A percentile compares a stretch with the other conserved stretches of the same genome.
Conservation (phyloP, 768 basidiomycete genomes). For the Strobilomyces echinocephalus region DNA sequence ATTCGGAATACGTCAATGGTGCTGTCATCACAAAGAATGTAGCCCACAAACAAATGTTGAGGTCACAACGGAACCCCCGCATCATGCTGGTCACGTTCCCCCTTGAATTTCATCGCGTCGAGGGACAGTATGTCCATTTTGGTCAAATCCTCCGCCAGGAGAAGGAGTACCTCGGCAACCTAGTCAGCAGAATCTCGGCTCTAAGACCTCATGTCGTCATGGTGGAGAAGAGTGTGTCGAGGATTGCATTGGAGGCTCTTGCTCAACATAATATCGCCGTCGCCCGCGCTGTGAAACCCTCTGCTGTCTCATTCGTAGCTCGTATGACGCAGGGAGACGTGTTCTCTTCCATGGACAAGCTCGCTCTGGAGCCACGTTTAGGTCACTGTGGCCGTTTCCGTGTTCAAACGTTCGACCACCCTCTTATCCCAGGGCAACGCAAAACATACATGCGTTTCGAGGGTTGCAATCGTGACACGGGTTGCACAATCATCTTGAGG, state of each 20-base stretch:
- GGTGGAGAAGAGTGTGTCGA: slow-evolving; percentile 86
- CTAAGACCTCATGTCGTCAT: slow-evolving; percentile 89
- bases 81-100: slow-evolving; percentile 97
- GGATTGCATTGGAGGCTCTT: slow-evolving; percentile 84
- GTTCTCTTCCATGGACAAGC: slow-evolving; percentile 91
- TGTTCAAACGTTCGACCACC: slow-evolving; percentile 92
- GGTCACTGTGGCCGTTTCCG: slow-evolving; percentile 84
- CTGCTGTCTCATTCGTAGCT: slow-evolving; percentile 83
- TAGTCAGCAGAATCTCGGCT: slow-evolving; percentile 86
- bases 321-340: slow-evolving; percentile 93
- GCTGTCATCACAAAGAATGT: slow-evolving; percentile 98
- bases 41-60: slow-evolving; percentile 91
- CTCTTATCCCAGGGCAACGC: slow-evolving; percentile 85
- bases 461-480: slow-evolving; percentile 88
- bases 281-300: slow-evolving; percentile 82
- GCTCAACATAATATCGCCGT: slow-evolving; percentile 84
- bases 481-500: slow-evolving; percentile 88
- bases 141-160: slow-evolving; percentile 89
- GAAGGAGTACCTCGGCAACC: slow-evolving; percentile 84
- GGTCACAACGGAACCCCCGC: slow-evolving; percentile 77
- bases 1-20: slow-evolving; percentile 96
- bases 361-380: slow-evolving; percentile 82
- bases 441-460: slow-evolving; percentile 99
- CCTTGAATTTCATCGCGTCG: slow-evolving; percentile 86
- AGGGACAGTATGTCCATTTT: slow-evolving; percentile 90